These are phyloP conservation scores for Berkeleyomyces basicola DNA, from an alignment of 2,329 filamentous ascomycete genomes.

Conservation along the genomic window DNA sequence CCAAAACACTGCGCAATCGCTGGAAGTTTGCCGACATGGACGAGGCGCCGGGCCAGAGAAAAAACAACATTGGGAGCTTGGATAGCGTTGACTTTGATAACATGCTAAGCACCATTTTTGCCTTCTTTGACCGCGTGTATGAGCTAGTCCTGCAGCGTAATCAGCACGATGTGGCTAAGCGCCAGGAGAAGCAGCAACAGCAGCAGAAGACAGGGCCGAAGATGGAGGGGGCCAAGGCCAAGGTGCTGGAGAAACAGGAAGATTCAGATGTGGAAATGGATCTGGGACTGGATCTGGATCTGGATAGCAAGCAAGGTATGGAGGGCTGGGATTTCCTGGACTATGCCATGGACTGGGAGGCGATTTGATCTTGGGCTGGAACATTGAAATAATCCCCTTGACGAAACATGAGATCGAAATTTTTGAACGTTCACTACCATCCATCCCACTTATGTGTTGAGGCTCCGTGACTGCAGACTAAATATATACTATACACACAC, in stretches of 20 bases:
- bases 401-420: too few relatives aligned
- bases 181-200: slow-evolving; percentile 11
- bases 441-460: too few relatives aligned
- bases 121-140: slow-evolving; percentile 42
- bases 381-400: not conserved
- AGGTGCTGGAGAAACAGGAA: not conserved
- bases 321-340: slow-evolving; percentile 39
- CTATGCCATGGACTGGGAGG: slow-evolving; percentile 44
- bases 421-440: too few relatives aligned
- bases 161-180: slow-evolving; percentile 10
- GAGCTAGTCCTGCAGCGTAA: slow-evolving; percentile 32
- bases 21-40: slow-evolving; percentile 52
- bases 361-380: slow-evolving; percentile 10
- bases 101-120: slow-evolving; percentile 41
- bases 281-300: slow-evolving; percentile 18
- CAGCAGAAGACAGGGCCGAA: not conserved
- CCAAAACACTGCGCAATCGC: slow-evolving; percentile 53
- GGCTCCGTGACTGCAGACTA: too few relatives aligned
- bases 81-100: slow-evolving; percentile 43
- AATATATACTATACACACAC: too few relatives aligned
- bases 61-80: slow-evolving; percentile 23
- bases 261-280: not conserved
- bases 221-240: not conserved
- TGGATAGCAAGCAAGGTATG: slow-evolving; percentile 15
- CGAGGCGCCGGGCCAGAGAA: slow-evolving; percentile 17